These are phyloP conservation scores for Nakaseomyces sp. DNA, from an alignment of 1,139 yeast genomes.

Conservation along the genomic window DNA sequence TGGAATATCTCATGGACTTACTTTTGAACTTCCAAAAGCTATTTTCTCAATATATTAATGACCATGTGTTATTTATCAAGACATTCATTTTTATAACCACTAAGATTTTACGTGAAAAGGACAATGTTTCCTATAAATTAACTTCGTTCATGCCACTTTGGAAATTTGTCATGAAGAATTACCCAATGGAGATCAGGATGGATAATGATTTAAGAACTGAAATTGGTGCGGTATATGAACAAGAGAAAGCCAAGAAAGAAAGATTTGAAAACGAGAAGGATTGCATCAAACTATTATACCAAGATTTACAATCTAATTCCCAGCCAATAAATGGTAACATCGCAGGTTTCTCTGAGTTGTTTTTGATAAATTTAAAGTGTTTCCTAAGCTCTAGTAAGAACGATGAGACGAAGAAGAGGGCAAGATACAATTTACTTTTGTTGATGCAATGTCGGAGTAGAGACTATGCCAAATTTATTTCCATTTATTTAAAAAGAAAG, in stretches of 20 bases:
- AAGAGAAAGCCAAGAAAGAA: constrained; percentile 24
- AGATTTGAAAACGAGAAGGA: constrained; percentile 17
- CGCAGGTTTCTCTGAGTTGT: constrained; percentile 24
- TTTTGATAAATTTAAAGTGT: constrained; percentile 25
- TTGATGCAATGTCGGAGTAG: constrained; percentile 19
- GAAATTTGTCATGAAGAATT: constrained; percentile 29
- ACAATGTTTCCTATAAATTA: constrained; percentile 19
- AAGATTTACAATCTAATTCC: constrained; percentile 6
- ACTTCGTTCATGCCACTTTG: constrained; percentile 27
- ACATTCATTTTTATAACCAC: constrained; percentile 26
- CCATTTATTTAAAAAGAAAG: constrained; percentile 28
- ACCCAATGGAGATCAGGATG: constrained; percentile 22
- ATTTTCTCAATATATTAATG: constrained; percentile 28
- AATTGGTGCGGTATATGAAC: constrained; percentile 24
- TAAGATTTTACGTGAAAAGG: constrained; percentile 21
- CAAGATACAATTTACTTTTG: constrained; percentile 19
- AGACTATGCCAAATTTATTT: constrained; percentile 28
- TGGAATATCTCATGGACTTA: constrained; percentile 26
- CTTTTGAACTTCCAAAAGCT: constrained; percentile 24
- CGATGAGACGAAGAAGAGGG: constrained; percentile 9
- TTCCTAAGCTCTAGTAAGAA: constrained; percentile 13
- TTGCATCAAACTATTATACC: constrained; percentile 13
- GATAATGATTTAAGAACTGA: constrained; percentile 26
- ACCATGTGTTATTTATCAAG: constrained; percentile 28
- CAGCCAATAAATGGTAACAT: constrained; percentile 11